phyloP scores from a whole-genome alignment of 257 asterid genomes.

The Penstemon barbatus region DNA sequence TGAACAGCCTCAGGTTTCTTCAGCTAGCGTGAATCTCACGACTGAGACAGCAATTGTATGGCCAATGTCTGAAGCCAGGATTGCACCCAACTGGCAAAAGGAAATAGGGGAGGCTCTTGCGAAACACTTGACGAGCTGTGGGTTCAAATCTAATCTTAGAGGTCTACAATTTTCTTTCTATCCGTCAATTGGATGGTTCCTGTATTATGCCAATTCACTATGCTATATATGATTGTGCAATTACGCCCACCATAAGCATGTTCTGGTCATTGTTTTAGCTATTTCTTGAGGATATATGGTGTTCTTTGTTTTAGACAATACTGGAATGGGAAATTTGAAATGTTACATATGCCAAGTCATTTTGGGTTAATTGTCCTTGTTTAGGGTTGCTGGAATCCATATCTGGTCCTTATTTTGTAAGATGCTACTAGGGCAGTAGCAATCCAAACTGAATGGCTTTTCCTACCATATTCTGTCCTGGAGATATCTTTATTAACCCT shows the following conservation, averaged over 20 bases:
- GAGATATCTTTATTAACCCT: slow-evolving; percentile 10
- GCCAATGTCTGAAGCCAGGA: slow-evolving; percentile 89
- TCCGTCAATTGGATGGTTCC: slow-evolving; percentile 23
- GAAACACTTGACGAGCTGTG: slow-evolving; percentile 86
- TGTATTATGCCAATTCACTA: slow-evolving; percentile 14
- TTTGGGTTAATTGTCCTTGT: background rate
- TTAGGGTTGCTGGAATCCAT: slow-evolving; percentile 18
- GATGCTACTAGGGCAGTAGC: slow-evolving; percentile 17
- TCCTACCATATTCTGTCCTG: slow-evolving; percentile 12
- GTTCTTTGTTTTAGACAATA: slow-evolving; percentile 16
- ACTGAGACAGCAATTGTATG: slow-evolving; percentile 93
- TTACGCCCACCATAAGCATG: slow-evolving; percentile 6
- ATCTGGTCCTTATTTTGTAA: slow-evolving; percentile 15
- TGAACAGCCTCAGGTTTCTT: slow-evolving; percentile 86
- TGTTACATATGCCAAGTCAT: slow-evolving; percentile 10
- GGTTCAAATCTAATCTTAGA: slow-evolving; percentile 61
- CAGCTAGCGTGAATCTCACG: slow-evolving; percentile 87
- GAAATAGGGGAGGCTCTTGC: slow-evolving; percentile 92
- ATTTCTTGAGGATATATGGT: background rate
- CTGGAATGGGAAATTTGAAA: slow-evolving; percentile 5
- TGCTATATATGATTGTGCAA: slow-evolving; percentile 27
- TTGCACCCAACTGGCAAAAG: slow-evolving; percentile 74
- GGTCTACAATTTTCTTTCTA: slow-evolving; percentile 44
- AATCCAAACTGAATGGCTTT: slow-evolving; percentile 21
- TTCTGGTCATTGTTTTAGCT: slow-evolving; percentile 5